Evolutionary conservation across 805 yeast species (phyloP).

Genomic region (Huiozyma naganishii): DNA sequence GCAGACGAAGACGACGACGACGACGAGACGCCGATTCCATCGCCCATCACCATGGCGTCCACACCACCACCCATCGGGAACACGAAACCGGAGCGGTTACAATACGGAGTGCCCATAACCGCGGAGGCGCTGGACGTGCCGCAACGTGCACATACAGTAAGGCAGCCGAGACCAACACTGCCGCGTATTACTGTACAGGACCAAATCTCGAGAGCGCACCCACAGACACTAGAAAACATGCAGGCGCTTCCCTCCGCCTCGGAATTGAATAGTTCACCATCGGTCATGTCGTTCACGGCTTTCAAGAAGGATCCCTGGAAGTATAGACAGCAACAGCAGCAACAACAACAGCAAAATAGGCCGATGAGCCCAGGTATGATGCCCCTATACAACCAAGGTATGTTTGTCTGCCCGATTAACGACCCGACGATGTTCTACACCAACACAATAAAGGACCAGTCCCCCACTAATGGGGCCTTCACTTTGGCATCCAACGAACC

Average conservation of each 20-base stretch:
- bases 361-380: slow-evolving; percentile 7
- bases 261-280: slow-evolving; percentile 24
- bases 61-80: neutral
- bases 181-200: neutral
- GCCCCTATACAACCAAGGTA: slow-evolving; percentile 7
- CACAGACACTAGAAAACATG: slow-evolving; percentile 24
- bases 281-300: slow-evolving; percentile 20
- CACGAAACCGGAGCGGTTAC: too few species aligned
- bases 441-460: slow-evolving; percentile 1
- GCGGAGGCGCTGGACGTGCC: too few species aligned
- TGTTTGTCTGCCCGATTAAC: slow-evolving; percentile 33
- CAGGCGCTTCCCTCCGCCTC: slow-evolving; percentile 32
- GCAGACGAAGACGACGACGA: neutral
- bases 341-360: slow-evolving; percentile 8
- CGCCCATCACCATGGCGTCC: neutral
- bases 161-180: neutral
- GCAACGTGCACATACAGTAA: too few species aligned
- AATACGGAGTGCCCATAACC: too few species aligned
- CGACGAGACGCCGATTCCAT: neutral
- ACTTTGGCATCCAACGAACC: neutral
- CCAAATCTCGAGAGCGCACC: slow-evolving; percentile 13
- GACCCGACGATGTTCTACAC: slow-evolving; percentile 32
- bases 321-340: slow-evolving; percentile 13
- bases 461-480: neutral
- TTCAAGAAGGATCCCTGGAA: slow-evolving; percentile 23